Conservation (phyloP, 306 rosid genomes). For the Inga oerstediana region DNA sequence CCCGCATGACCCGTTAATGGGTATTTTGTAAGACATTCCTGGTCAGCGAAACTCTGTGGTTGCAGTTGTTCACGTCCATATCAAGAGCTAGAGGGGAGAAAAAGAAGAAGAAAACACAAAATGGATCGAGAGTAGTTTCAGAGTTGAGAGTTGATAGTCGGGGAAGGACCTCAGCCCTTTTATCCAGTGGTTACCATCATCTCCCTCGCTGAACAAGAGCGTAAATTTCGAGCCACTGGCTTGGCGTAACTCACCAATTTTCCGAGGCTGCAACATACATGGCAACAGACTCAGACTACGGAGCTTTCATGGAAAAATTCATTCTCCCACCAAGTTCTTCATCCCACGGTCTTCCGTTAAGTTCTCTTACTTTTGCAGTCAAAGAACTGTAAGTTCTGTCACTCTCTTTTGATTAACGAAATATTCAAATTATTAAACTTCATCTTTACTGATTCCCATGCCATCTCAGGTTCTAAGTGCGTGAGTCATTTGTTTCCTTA, state of each 20-base stretch:
- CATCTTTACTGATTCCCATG: neutral
- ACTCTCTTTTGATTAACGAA: neutral
- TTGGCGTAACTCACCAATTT: neutral
- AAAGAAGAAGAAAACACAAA: neutral
- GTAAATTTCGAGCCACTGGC: neutral
- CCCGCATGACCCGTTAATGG: too few species aligned
- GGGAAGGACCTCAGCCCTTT: neutral
- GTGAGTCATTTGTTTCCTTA: neutral
- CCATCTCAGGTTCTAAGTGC: neutral
- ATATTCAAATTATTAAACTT: neutral
- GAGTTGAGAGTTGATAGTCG: neutral
- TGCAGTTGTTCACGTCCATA: conserved; percentile 21
- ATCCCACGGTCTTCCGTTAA: conserved; percentile 54
- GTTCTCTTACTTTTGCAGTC: conserved; percentile 81
- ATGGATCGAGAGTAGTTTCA: neutral
- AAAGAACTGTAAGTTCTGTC: conserved; percentile 75
- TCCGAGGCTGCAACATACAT: conserved; percentile 29
- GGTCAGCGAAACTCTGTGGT: conserved; percentile 24
- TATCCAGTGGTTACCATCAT: neutral
- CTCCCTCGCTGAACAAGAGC: neutral
- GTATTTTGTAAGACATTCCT: neutral
- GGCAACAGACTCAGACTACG: conserved; percentile 53
- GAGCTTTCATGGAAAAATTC: conserved; percentile 84
- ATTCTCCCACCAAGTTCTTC: conserved; percentile 55
- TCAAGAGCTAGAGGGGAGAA: neutral